Percentiles rank a stretch among this genome's conserved stretches.
Evolutionary conservation across 345 rosid species (phyloP).

Genomic region (Firmiana major): DNA sequence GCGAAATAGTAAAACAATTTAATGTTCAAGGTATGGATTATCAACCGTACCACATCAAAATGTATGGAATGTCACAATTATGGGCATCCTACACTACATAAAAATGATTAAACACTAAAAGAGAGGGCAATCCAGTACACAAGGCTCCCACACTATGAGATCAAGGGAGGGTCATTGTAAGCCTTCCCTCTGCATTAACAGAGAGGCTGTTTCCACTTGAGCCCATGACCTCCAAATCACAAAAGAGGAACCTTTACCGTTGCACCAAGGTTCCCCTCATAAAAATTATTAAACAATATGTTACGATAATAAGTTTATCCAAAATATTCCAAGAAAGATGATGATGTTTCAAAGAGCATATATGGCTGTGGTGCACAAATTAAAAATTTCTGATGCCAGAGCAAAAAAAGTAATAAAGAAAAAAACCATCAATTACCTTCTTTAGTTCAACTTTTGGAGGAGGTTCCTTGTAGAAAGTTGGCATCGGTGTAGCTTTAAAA

Average conservation of each 20-base stretch:
- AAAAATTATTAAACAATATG: not conserved
- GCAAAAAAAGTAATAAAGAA: not conserved
- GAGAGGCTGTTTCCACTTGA: no score
- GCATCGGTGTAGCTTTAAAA: slow-evolving; percentile 97
- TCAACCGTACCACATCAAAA: no score
- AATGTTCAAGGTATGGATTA: not conserved
- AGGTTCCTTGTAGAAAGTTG: slow-evolving; percentile 93
- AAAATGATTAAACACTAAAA: not conserved
- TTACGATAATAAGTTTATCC: not conserved
- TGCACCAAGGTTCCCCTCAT: no score
- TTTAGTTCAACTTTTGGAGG: slow-evolving; percentile 86
- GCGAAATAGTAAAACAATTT: not conserved
- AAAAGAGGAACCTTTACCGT: no score
- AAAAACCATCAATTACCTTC: slow-evolving; percentile 53
- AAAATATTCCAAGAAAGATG: not conserved
- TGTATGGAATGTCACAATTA: not conserved
- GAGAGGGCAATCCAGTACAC: no score
- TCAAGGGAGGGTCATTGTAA: no score
- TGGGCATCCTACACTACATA: not conserved
- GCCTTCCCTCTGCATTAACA: no score
- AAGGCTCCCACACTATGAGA: no score
- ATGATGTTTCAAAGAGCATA: not conserved
- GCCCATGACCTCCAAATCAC: no score
- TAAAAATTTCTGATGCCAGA: not conserved
- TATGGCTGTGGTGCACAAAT: not conserved